A percentile compares a stretch with the other conserved stretches of the same genome.
Evolutionary conservation across 306 rosid genomes (phyloP).

Genomic region (Bauhinia variegata): DNA sequence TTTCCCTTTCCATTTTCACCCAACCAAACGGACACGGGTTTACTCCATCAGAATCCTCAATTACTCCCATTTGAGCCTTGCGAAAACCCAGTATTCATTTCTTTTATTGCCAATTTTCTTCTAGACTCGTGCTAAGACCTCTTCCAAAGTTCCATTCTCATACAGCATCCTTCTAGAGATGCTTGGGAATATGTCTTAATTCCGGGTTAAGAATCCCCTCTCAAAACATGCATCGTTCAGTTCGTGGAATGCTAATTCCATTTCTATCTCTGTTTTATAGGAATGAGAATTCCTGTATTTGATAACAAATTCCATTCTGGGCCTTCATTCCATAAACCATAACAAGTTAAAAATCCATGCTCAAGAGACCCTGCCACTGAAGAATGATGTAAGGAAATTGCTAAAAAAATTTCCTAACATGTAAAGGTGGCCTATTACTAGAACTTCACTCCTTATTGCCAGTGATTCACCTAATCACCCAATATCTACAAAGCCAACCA

Average conservation of each 20-base stretch:
- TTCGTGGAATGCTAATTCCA: too few relatives aligned
- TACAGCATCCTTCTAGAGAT: neutral
- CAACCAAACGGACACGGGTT: too few relatives aligned
- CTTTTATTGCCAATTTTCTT: neutral
- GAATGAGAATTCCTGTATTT: too few relatives aligned
- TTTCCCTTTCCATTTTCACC: too few relatives aligned
- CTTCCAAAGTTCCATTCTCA: neutral
- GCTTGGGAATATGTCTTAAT: constrained; percentile 17
- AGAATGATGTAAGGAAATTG: neutral
- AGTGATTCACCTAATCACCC: constrained; percentile 27
- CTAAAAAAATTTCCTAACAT: neutral
- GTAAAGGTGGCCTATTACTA: constrained; percentile 13
- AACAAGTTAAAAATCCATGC: neutral
- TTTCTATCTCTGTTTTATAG: too few relatives aligned
- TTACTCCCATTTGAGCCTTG: constrained; percentile 1
- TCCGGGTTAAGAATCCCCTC: neutral
- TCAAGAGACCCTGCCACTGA: neutral
- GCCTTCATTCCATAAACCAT: neutral
- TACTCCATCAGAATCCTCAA: constrained; percentile 15
- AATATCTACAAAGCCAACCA: constrained; percentile 37
- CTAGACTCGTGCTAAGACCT: neutral
- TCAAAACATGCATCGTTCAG: neutral
- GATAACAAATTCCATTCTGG: too few relatives aligned
- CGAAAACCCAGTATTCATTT: neutral
- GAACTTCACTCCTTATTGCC: constrained; percentile 26